Evolutionary conservation across 305 asterid genomes (phyloP).

Genomic region (Euphrasia arctica): DNA sequence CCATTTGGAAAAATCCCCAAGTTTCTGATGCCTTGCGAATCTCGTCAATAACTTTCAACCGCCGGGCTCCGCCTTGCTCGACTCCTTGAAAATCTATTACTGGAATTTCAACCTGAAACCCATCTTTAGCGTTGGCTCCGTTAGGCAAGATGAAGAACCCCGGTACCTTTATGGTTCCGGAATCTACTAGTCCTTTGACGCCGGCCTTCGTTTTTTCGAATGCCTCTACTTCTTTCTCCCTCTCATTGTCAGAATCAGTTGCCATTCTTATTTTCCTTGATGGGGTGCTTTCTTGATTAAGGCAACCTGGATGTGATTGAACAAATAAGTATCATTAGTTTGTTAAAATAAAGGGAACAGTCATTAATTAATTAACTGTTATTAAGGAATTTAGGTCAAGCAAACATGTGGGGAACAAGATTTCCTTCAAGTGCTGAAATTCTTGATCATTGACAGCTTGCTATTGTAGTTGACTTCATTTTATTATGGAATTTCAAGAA

Average conservation of each 20-base stretch:
- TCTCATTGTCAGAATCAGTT: constrained; percentile 29
- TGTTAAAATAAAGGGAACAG: background rate
- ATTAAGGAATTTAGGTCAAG: constrained; percentile 23
- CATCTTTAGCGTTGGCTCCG: background rate
- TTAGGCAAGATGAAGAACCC: constrained; percentile 36
- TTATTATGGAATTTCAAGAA: constrained; percentile 7
- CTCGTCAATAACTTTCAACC: constrained; percentile 36
- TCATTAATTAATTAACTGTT: background rate
- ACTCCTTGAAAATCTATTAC: constrained; percentile 44
- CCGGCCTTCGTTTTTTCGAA: constrained; percentile 43
- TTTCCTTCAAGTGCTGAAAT: constrained; percentile 22
- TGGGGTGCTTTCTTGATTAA: constrained; percentile 3
- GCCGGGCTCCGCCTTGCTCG: constrained; percentile 21
- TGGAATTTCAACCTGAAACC: constrained; percentile 30
- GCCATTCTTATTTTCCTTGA: constrained; percentile 29
- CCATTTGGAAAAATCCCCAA: constrained; percentile 67
- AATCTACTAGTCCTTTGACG: constrained; percentile 47
- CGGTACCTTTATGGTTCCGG: constrained; percentile 36
- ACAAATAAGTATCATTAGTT: background rate
- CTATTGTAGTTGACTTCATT: constrained; percentile 29
- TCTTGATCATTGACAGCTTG: constrained; percentile 41
- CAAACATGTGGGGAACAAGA: constrained; percentile 38
- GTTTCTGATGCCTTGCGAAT: constrained; percentile 44
- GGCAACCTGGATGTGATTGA: background rate
- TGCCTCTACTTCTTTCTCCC: constrained; percentile 41